These are phyloP conservation scores for Candida broadrunensis DNA, from an alignment of 805 yeast species.

Conservation along the genomic window DNA sequence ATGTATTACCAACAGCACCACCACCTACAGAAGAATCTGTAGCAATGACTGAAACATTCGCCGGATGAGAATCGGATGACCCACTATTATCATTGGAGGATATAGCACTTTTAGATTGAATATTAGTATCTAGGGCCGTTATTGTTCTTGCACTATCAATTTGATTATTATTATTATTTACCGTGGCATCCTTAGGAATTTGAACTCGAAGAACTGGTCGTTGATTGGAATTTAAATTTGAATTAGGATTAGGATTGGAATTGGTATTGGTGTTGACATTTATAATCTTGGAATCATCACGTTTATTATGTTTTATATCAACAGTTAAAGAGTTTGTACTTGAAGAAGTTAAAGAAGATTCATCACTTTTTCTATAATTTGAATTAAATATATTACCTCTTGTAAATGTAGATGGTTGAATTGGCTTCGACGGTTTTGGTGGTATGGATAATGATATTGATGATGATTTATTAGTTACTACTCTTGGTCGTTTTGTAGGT, in stretches of 20 bases:
- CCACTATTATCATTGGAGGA: constrained; percentile 8
- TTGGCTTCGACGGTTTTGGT: not conserved
- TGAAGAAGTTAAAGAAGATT: not conserved
- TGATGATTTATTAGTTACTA: not conserved
- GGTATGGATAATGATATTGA: not conserved
- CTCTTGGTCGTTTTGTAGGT: not conserved
- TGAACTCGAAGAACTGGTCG: constrained; percentile 64
- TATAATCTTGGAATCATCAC: not conserved
- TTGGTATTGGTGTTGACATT: too few species aligned
- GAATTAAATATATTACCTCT: not conserved
- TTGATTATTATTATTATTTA: constrained; percentile 16
- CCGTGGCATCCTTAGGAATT: constrained; percentile 50
- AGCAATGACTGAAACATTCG: not conserved
- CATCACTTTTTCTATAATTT: not conserved
- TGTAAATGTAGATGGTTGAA: not conserved
- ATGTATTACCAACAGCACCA: not conserved
- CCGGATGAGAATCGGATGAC: not conserved
- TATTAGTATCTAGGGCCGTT: constrained; percentile 35
- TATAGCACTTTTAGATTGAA: constrained; percentile 3
- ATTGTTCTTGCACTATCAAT: constrained; percentile 45
- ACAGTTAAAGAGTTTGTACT: not conserved
- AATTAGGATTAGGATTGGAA: constrained; percentile 9
- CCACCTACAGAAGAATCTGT: not conserved
- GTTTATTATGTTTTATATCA: not conserved
- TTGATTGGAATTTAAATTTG: too few species aligned